Evolutionary conservation across 2,329 filamentous ascomycete genomes (phyloP).

Genomic region (Fusarium sp.): DNA sequence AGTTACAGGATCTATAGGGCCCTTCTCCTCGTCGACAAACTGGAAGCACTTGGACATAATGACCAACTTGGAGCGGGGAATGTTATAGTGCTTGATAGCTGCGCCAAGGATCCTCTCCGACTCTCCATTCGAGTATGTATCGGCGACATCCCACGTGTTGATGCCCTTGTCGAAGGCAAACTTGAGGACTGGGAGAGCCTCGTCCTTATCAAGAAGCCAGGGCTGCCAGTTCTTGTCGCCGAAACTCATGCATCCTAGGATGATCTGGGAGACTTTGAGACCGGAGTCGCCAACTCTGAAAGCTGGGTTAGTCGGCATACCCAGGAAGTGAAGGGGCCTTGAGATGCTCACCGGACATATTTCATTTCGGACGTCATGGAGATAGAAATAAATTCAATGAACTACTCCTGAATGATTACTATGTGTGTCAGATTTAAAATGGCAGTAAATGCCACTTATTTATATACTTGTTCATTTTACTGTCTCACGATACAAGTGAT

Average conservation of each 20-base stretch:
- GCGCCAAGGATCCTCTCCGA: background rate
- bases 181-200: background rate
- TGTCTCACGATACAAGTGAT: rapidly evolving
- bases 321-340: rapidly evolving
- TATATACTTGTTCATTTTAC: rapidly evolving
- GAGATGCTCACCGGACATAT: background rate
- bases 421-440: rapidly evolving
- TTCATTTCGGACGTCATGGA: background rate
- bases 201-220: background rate
- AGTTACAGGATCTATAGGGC: background rate
- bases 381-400: rapidly evolving
- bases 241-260: background rate
- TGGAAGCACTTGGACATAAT: background rate
- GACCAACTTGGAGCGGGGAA: background rate
- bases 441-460: background rate
- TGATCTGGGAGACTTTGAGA: background rate
- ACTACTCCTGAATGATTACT: rapidly evolving
- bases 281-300: background rate
- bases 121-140: background rate
- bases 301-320: background rate
- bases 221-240: background rate
- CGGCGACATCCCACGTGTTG: background rate
- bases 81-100: background rate
- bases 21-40: background rate
- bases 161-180: background rate